Conservation (phyloP, 306 rosid genomes). For the Castanopsis chinensis region DNA sequence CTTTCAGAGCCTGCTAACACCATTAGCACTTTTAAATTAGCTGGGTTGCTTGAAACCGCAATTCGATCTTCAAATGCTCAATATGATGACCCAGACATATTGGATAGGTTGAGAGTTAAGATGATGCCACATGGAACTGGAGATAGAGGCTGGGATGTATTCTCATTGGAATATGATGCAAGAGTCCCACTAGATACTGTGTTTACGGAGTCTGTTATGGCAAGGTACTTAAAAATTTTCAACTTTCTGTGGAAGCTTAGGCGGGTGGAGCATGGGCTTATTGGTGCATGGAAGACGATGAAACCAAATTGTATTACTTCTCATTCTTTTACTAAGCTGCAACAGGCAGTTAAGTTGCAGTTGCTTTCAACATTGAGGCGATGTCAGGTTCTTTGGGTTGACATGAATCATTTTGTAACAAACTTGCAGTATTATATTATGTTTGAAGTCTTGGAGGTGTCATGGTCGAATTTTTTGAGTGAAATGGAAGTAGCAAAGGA, state of each 20-base stretch:
- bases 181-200: slow-evolving; percentile 87
- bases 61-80: slow-evolving; percentile 93
- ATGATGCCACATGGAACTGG: slow-evolving; percentile 98
- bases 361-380: slow-evolving; percentile 87
- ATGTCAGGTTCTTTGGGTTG: slow-evolving; percentile 96
- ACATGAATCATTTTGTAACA: slow-evolving; percentile 94
- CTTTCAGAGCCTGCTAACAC: slow-evolving; percentile 96
- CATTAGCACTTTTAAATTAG: slow-evolving; percentile 85
- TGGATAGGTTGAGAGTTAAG: slow-evolving; percentile 90
- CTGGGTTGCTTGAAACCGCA: slow-evolving; percentile 91
- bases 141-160: slow-evolving; percentile 97
- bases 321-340: slow-evolving; percentile 72
- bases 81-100: slow-evolving; percentile 86
- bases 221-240: slow-evolving; percentile 81
- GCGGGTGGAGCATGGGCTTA: slow-evolving; percentile 94
- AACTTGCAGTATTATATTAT: slow-evolving; percentile 93
- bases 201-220: slow-evolving; percentile 93
- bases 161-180: slow-evolving; percentile 91
- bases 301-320: slow-evolving; percentile 94
- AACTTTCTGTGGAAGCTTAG: slow-evolving; percentile 97
- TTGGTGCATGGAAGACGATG: slow-evolving; percentile 95
- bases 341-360: slow-evolving; percentile 62
- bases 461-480: slow-evolving; percentile 77
- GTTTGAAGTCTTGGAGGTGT: slow-evolving; percentile 97
- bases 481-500: slow-evolving; percentile 96